Evolutionary conservation across 2,329 filamentous ascomycete species (phyloP), one percentile per base, ranked within the genome.

Genomic region (Metarhizium rileyi): DNA sequence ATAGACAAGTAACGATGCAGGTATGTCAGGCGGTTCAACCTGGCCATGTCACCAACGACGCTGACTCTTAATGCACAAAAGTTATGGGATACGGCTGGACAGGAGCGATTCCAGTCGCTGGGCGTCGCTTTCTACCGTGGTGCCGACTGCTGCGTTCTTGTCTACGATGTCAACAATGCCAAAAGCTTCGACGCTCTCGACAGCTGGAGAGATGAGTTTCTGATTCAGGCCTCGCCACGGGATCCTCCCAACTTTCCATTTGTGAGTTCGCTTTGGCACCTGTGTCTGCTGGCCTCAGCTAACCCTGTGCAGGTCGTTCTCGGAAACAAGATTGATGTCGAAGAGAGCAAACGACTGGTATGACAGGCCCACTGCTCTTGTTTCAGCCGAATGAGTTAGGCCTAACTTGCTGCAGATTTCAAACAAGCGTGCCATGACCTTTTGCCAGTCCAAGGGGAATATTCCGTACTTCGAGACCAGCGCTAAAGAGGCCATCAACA

Each of bases 401-500:
- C 49, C 33, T 26, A 27, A 35, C 26, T 26, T 22, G 28, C 4
- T n/a, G 20, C 50, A 88, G 84, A 94, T 98, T 61, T 95, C 89
- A 27, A 90, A 86, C 62, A 97, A 97, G 79, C 81, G 93, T 55
- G 93, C 93, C 52, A 90, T 91, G 81, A 90, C 91, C 14, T 98
- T 96, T 68, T 98, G 93, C 70, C 90, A 96, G 69, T 94, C 89
- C 50, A 96, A 97, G 72, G 91, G 91, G 44, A 89, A 89, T 52
- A 96, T 98, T 57, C 93, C 93, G 18, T 98, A 98, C 71, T 98
- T 98, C 63, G 93, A 98, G 80, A 98, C 93, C 18, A 96, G 90
- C 70, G 93, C 93, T 53, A 98, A 98, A 75, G 93, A 98, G 70
- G 93, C 91, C 53, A 86, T 96, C 71, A 98, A 98, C 64, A 93